Evolutionary conservation across 2,329 filamentous ascomycete genomes (phyloP).

Genomic region (Endoconidiophora laricicola): DNA sequence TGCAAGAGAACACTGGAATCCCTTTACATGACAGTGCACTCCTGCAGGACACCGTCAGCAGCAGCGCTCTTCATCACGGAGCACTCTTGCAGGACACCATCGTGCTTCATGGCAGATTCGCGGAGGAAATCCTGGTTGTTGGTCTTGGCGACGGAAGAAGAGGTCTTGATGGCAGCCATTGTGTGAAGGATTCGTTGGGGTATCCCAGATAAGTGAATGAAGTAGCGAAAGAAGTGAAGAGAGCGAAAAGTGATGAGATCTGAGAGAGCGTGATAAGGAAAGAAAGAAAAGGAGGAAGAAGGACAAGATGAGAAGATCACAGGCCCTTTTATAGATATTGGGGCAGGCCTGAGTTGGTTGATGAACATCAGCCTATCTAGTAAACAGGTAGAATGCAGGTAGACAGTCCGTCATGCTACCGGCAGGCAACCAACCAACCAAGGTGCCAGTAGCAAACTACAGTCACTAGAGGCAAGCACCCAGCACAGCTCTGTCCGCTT

Average conservation of each 20-base stretch:
- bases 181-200: conserved; percentile 4
- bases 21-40: conserved; percentile 7
- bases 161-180: conserved; percentile 10
- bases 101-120: background rate
- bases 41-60: background rate
- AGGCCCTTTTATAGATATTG: no score
- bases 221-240: background rate
- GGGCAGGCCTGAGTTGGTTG: no score
- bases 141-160: conserved; percentile 1
- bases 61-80: background rate
- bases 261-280: conserved; percentile 4
- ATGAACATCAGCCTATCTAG: no score
- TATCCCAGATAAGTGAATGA: background rate
- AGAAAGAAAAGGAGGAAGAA: background rate
- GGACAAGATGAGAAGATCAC: background rate
- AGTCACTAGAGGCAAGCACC: no score
- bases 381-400: no score
- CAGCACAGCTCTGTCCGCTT: no score
- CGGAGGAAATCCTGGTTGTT: background rate
- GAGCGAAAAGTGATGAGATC: background rate
- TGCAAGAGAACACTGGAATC: background rate
- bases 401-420: no score
- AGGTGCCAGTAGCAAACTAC: no score
- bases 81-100: background rate
- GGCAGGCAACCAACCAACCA: no score